Evolutionary conservation across 768 basidiomycete genomes (phyloP).

Genomic region (Lentinula boryana): DNA sequence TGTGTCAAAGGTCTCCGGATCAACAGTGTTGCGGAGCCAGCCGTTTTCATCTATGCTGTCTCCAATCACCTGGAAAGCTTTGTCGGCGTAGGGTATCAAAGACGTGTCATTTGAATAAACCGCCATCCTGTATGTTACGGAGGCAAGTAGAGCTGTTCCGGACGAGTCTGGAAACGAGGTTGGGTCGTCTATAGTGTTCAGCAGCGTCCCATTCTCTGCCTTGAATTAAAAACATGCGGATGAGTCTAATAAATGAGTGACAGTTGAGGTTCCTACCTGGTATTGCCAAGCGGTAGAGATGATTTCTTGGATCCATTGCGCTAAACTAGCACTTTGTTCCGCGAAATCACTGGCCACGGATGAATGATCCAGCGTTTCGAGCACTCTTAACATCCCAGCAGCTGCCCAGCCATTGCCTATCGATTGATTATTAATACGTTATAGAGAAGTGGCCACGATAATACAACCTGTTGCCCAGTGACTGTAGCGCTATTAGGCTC

Average conservation of each 20-base stretch:
- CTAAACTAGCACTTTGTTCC: constrained; percentile 37
- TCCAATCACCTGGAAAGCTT: constrained; percentile 30
- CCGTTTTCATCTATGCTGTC: constrained; percentile 31
- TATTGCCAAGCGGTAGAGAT: constrained; percentile 33
- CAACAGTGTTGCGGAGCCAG: constrained; percentile 40
- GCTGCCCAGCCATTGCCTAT: constrained; percentile 65
- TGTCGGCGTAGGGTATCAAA: constrained; percentile 33
- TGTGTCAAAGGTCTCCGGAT: constrained; percentile 44
- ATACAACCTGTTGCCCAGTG: constrained; percentile 51
- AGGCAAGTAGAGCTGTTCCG: constrained; percentile 51
- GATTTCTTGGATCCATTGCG: constrained; percentile 51
- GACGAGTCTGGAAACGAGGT: constrained; percentile 50
- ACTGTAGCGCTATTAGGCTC: not conserved
- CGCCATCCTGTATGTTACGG: constrained; percentile 51
- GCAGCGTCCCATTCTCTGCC: constrained; percentile 38
- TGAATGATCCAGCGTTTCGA: constrained; percentile 45
- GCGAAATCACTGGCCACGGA: constrained; percentile 28
- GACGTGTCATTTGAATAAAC: constrained; percentile 28
- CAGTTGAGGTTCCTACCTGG: constrained; percentile 26
- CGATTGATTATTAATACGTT: not conserved
- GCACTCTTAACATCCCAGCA: constrained; percentile 56
- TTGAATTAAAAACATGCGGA: constrained; percentile 9
- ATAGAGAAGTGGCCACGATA: not conserved
- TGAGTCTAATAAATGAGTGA: not conserved
- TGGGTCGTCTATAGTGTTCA: constrained; percentile 46